Conservation (phyloP, 2,329 filamentous ascomycete species). For the Aureobasidium zeae region DNA sequence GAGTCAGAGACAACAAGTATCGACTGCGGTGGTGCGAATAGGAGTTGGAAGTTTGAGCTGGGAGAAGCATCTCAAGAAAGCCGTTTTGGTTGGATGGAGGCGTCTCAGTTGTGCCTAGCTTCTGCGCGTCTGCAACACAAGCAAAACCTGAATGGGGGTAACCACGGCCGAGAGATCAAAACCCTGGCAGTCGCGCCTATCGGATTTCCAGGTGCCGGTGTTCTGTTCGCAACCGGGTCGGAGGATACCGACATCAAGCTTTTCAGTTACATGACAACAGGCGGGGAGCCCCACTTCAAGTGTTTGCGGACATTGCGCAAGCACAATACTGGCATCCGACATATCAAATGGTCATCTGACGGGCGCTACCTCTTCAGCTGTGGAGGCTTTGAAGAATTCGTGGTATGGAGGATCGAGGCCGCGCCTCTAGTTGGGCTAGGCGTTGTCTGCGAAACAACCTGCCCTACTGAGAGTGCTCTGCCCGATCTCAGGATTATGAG, state of each 20-base stretch:
- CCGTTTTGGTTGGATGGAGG: slow-evolving; percentile 67
- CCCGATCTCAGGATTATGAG: slow-evolving; percentile 71
- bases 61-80: slow-evolving; percentile 29
- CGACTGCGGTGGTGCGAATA: slow-evolving; percentile 77
- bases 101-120: slow-evolving; percentile 27
- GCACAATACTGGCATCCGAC: slow-evolving; percentile 77
- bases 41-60: slow-evolving; percentile 57
- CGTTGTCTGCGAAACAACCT: slow-evolving; percentile 43
- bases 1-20: slow-evolving; percentile 62
- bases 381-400: slow-evolving; percentile 81
- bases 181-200: slow-evolving; percentile 41
- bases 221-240: slow-evolving; percentile 55
- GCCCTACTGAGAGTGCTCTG: slow-evolving; percentile 41
- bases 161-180: slow-evolving; percentile 83
- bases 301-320: slow-evolving; percentile 60
- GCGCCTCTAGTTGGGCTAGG: slow-evolving; percentile 47
- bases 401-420: slow-evolving; percentile 61
- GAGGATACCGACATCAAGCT: slow-evolving; percentile 70
- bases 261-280: slow-evolving; percentile 30
- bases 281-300: slow-evolving; percentile 23
- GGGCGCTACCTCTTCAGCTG: slow-evolving; percentile 71
- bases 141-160: slow-evolving; percentile 41
- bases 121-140: background rate
- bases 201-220: slow-evolving; percentile 14
- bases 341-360: slow-evolving; percentile 61